Base-by-base conservation (phyloP, 2,329 filamentous ascomycete species). In the Xylariaceae sp. region DNA sequence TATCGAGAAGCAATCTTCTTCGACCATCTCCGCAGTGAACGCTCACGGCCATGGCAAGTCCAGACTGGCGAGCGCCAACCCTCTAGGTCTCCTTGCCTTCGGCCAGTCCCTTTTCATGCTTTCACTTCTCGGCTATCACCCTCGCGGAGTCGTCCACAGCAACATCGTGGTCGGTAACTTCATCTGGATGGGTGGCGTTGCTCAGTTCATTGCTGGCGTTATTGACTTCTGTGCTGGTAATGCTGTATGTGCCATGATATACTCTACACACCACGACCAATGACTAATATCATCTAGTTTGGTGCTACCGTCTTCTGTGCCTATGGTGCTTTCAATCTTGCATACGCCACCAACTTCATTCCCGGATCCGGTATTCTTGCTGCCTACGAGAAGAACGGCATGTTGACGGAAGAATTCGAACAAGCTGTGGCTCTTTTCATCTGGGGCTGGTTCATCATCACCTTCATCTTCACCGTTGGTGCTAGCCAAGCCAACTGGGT, bases 301-400 rank as follows among this genome's bases (percentile, higher is more conserved):
- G 65, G 67, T 48, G 67, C 67, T 35, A 70, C 68, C 27, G 63
- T 71, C 33, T 70, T 70, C 55, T 58, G 65, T 19, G 63, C 68
- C 15, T 71, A 71, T 48, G 68, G 59, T 35, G 68, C 67, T 27
- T 71, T 71, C 58, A 71, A 71, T 54, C 56, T 70, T 15, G 64
- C 66, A 7, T 71, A 70, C 47, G 67, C 67, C 9, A 60, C 68
- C 55, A 71, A 70, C 42, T 70, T 66, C 52, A 54, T 71, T 30
- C 68, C 68, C 6, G 67, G 66, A 3, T 61, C 63, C 11, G 68
- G 68, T 12, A 68, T 71, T 36, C 41, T 71, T 6, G 58, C 62
- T 10, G 60, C 68, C n/a, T 71, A 71, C 56, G 66, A 62, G 15
- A 30, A 58, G n/a, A 47, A 44, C 10, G 65, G 66, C 31, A 52